phyloP scores from a whole-genome alignment of 1,284 basidiomycete species.

The Sporisorium scitamineum region DNA sequence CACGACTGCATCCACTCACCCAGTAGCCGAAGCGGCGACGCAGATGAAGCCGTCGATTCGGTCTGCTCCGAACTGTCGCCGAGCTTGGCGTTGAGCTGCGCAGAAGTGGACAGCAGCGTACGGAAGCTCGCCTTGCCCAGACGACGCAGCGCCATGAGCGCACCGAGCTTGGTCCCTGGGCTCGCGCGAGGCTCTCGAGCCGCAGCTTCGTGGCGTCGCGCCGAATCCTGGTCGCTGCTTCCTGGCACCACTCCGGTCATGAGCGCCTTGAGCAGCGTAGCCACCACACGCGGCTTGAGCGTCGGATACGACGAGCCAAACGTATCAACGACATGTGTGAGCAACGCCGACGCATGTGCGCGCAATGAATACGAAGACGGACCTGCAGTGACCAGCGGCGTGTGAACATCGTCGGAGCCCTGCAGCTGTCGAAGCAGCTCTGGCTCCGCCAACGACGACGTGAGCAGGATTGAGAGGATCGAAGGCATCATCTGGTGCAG shows the following conservation, averaged over 20 bases:
- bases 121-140: slow-evolving; percentile 62
- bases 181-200: slow-evolving; percentile 39
- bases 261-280: slow-evolving; percentile 88
- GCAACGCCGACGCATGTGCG: slow-evolving; percentile 74
- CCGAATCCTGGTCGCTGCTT: slow-evolving; percentile 38
- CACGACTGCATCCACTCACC: slow-evolving; percentile 55
- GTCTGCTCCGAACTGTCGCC: slow-evolving; percentile 22
- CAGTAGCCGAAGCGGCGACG: slow-evolving; percentile 40
- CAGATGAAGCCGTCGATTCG: slow-evolving; percentile 2
- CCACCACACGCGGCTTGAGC: slow-evolving; percentile 87
- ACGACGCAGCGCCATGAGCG: slow-evolving; percentile 60
- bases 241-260: slow-evolving; percentile 71
- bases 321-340: slow-evolving; percentile 80
- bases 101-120: slow-evolving; percentile 46
- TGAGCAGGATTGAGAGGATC: slow-evolving; percentile 87
- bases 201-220: slow-evolving; percentile 17
- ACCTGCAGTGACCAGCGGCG: slow-evolving; percentile 38
- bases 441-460: slow-evolving; percentile 77
- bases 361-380: slow-evolving; percentile 50
- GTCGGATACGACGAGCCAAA: slow-evolving; percentile 78
- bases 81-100: slow-evolving; percentile 33
- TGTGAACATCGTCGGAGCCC: slow-evolving; percentile 19
- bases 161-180: slow-evolving; percentile 64
- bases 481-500: slow-evolving; percentile 95
- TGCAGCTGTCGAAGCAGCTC: slow-evolving; percentile 30